phyloP scores from a whole-genome alignment of 306 rosid species.

The Castanea crenata region DNA sequence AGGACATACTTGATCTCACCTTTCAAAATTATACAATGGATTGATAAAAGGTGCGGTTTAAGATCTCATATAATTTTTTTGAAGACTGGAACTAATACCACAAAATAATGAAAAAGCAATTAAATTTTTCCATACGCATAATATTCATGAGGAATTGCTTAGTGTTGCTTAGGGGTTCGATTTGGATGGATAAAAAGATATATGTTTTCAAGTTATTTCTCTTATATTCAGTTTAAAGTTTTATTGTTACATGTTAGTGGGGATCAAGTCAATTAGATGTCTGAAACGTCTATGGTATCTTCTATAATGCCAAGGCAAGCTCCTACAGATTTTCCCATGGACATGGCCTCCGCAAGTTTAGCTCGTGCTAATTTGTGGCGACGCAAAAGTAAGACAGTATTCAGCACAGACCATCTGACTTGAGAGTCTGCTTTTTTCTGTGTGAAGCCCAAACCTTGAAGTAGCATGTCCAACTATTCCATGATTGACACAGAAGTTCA shows the following conservation, averaged over 20 bases:
- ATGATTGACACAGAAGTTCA: slow-evolving; percentile 20
- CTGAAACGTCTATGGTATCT: slow-evolving; percentile 47
- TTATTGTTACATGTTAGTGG: neutral
- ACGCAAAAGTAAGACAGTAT: slow-evolving; percentile 66
- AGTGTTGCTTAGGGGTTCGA: too few species aligned
- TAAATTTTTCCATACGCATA: too few species aligned
- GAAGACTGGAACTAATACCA: too few species aligned
- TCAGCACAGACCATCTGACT: slow-evolving; percentile 90
- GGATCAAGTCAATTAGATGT: slow-evolving; percentile 29
- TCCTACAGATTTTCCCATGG: slow-evolving; percentile 67
- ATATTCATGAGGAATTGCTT: too few species aligned
- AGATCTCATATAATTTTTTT: too few species aligned
- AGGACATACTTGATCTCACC: too few species aligned
- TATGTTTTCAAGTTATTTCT: too few species aligned
- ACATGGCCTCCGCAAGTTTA: slow-evolving; percentile 78
- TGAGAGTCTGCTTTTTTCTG: slow-evolving; percentile 92
- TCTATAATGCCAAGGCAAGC: slow-evolving; percentile 75
- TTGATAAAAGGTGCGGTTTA: too few species aligned
- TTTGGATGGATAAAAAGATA: too few species aligned
- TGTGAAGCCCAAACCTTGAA: slow-evolving; percentile 71
- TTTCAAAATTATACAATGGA: too few species aligned
- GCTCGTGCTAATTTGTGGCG: slow-evolving; percentile 71
- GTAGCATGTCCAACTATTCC: slow-evolving; percentile 62
- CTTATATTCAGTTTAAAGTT: too few species aligned
- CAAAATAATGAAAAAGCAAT: too few species aligned